These are phyloP conservation scores for Aspergillus sp. DNA, from an alignment of 2,329 filamentous ascomycete genomes.

Conservation along the genomic window DNA sequence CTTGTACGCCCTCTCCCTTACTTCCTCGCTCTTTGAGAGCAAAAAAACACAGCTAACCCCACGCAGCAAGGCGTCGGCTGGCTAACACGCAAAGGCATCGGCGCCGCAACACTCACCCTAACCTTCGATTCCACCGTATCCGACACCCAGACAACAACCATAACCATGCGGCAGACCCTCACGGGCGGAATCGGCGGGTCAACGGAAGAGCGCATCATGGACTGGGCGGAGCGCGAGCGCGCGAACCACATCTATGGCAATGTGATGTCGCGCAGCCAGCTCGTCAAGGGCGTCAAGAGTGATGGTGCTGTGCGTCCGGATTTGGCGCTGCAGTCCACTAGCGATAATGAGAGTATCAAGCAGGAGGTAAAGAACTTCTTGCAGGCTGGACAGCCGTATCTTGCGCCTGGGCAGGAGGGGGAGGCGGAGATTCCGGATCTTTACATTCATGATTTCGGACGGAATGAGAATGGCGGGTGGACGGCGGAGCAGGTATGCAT, in stretches of 20 bases:
- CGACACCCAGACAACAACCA: not conserved
- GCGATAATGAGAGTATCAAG: not conserved
- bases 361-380: constrained; percentile 4
- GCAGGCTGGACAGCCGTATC: not conserved
- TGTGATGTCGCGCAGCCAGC: constrained; percentile 3
- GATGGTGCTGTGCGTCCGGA: constrained; percentile 4
- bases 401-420: not conserved
- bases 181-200: constrained; percentile 10
- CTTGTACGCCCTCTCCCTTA: not conserved
- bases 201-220: constrained; percentile 13
- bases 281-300: constrained; percentile 2
- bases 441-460: constrained; percentile 12
- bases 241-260: constrained; percentile 13
- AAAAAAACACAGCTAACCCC: not conserved
- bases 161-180: constrained; percentile 10
- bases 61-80: constrained; percentile 15
- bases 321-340: not conserved
- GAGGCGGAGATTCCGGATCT: not conserved
- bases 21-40: no score
- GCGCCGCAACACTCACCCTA: constrained; percentile 10
- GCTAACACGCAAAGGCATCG: constrained; percentile 9
- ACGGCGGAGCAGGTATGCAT: constrained; percentile 11
- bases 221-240: constrained; percentile 12
- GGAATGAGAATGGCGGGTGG: constrained; percentile 9
- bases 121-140: not conserved